Evolutionary conservation across 495 filamentous ascomycete genomes (phyloP).

Genomic region (Neurospora hispaniola): DNA sequence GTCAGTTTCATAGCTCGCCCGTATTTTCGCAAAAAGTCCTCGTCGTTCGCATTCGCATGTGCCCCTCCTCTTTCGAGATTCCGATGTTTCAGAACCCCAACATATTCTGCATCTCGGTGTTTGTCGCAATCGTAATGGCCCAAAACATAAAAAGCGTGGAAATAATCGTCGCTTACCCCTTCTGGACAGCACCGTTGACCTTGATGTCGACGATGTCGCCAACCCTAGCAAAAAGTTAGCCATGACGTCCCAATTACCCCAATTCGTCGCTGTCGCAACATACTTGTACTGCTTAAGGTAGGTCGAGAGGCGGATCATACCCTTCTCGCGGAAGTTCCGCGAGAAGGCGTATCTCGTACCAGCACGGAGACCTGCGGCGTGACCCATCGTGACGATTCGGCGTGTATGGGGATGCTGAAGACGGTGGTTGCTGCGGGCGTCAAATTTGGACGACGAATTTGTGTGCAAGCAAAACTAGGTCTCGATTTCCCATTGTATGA

Average conservation of each 20-base stretch:
- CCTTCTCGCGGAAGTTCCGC: slow-evolving; percentile 85
- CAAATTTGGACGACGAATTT: slow-evolving; percentile 21
- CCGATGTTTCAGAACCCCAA: neutral
- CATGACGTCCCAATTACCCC: neutral
- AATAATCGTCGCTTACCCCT: slow-evolving; percentile 45
- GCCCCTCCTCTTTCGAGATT: neutral
- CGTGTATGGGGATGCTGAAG: slow-evolving; percentile 29
- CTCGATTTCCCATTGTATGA: slow-evolving; percentile 19
- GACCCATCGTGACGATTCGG: slow-evolving; percentile 65
- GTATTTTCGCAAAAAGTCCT: slow-evolving; percentile 2
- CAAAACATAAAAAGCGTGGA: neutral
- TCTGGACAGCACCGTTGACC: slow-evolving; percentile 95
- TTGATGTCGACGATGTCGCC: slow-evolving; percentile 96
- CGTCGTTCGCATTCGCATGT: neutral
- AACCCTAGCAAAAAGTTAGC: slow-evolving; percentile 51
- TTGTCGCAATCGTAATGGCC: neutral
- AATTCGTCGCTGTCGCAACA: slow-evolving; percentile 8
- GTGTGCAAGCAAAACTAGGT: slow-evolving; percentile 24
- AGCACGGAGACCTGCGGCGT: slow-evolving; percentile 86
- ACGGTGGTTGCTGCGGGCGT: slow-evolving; percentile 22
- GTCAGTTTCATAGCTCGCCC: slow-evolving; percentile 13
- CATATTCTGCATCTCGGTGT: neutral
- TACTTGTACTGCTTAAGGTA: slow-evolving; percentile 90
- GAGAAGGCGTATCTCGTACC: slow-evolving; percentile 97
- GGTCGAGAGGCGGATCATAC: slow-evolving; percentile 78